Percentiles rank a stretch among this genome's conserved stretches.
Conservation (phyloP, 345 rosid genomes). For the Raphanus raphanistrum region DNA sequence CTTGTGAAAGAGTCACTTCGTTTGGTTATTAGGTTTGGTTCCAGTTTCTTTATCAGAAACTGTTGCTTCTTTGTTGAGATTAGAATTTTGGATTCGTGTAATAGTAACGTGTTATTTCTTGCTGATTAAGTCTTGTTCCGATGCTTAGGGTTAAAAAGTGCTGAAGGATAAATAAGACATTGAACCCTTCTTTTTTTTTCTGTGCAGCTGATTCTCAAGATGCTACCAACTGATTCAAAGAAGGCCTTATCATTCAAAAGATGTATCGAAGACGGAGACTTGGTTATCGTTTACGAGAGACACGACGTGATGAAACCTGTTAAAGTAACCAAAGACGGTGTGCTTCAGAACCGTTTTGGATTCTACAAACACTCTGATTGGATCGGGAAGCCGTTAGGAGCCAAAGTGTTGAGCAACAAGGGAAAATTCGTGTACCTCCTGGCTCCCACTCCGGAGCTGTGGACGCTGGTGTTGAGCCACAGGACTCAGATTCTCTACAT, state of each 20-base stretch:
- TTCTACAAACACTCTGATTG: conserved; percentile 81
- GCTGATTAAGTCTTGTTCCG: not conserved
- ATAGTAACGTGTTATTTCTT: not conserved
- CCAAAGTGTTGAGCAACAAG: conserved; percentile 84
- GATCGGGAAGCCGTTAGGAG: conserved; percentile 94
- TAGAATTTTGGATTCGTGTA: not conserved
- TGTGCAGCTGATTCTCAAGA: conserved; percentile 29
- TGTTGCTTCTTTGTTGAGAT: not conserved
- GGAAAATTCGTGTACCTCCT: conserved; percentile 77
- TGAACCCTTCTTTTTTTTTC: not conserved
- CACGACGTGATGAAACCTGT: conserved; percentile 85
- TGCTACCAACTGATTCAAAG: conserved; percentile 57
- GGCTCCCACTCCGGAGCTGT: conserved; percentile 88
- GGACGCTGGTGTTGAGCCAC: conserved; percentile 94
- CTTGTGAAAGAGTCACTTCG: not conserved
- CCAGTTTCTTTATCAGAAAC: conserved; percentile 12
- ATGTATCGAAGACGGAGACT: conserved; percentile 64
- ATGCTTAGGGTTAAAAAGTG: not conserved
- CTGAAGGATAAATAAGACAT: not conserved
- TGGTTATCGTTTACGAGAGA: conserved; percentile 80
- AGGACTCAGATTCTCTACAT: conserved; percentile 95
- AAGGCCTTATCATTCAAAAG: conserved; percentile 60
- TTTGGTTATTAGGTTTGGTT: conserved; percentile 10
- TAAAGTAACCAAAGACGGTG: conserved; percentile 53
- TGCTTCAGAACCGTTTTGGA: conserved; percentile 91